phyloP scores from a whole-genome alignment of 768 basidiomycete species.

The Lactarius hatsudake region DNA sequence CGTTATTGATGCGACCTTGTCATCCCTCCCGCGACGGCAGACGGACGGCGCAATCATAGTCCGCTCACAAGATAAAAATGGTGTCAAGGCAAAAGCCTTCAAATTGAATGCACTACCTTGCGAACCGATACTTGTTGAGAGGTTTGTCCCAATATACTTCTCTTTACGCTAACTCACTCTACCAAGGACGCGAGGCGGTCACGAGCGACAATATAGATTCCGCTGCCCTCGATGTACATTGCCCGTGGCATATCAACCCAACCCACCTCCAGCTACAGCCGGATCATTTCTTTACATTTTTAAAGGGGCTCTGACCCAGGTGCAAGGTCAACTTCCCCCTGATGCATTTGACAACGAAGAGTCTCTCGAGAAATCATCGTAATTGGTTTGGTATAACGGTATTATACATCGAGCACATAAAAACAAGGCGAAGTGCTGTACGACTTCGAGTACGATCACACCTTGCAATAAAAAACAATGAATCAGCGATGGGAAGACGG shows the following conservation, averaged over 20 bases:
- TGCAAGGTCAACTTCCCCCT: constrained; percentile 81
- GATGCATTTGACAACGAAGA: constrained; percentile 73
- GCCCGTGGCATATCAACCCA: constrained; percentile 73
- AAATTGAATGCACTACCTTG: constrained; percentile 76
- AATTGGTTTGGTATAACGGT: background rate
- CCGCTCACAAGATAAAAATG: constrained; percentile 62
- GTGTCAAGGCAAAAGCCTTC: constrained; percentile 66
- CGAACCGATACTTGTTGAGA: constrained; percentile 73
- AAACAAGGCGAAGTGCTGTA: background rate
- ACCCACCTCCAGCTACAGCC: constrained; percentile 71
- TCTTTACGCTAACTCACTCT: constrained; percentile 29
- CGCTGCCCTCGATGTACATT: constrained; percentile 66
- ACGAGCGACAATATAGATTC: constrained; percentile 75
- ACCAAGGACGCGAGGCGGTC: constrained; percentile 52
- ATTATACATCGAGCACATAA: background rate
- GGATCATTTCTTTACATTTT: constrained; percentile 79
- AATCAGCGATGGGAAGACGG: constrained; percentile 1
- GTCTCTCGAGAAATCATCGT: constrained; percentile 12
- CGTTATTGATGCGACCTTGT: constrained; percentile 74
- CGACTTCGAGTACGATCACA: background rate
- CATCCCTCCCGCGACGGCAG: constrained; percentile 63
- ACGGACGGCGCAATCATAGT: constrained; percentile 82
- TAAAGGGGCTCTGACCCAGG: constrained; percentile 78
- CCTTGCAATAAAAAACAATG: background rate
- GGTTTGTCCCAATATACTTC: constrained; percentile 43